Base-by-base conservation (phyloP, 208 protist genomes). In the Novymonas esmeraldas region DNA sequence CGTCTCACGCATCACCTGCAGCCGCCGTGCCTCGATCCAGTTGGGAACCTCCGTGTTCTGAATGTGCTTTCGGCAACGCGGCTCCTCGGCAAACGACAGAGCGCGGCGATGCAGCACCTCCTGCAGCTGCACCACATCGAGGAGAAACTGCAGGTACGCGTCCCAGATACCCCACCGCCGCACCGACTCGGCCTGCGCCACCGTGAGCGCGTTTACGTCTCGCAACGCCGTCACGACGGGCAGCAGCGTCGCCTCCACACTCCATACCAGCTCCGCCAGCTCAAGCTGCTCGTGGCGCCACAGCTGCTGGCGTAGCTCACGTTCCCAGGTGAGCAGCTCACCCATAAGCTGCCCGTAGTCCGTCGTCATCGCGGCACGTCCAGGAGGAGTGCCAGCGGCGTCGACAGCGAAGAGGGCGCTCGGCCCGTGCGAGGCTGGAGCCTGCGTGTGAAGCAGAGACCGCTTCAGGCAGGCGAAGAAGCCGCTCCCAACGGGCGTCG, bases 21-120 rank as follows among this genome's bases (percentile, higher is more conserved):
- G 60, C n/a, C 52, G 51, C 22, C 69, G 60, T n/a, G 69, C 42
- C 38, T 60, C 60, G 16, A 74, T 74, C 69, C 69, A 74, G 60
- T 74, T 31, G 39, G 51, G 52, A 24, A 62, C 51, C 45, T 74
- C 69, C 6, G 31, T 34, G 14, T 68, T 24, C 20, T 54, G 36
- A 24, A 74, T 52, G 7, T 18, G 44, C 45, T 34, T 66, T 28
- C 69, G 69, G 29, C 41, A 20, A 50, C 42, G 51, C 44, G 69
- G 69, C 60, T 74, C 69, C 45, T 45, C 42, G 3, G 22, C 26
- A 14, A 44, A 39, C 36, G 58, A 58, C 18, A 67, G 24, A 24
- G 42, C 38, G 16, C 69, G 69, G 28, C 69, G 69, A 44, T 74
- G 69, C 50, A 74, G 52, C 26, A 68, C 49, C 42, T 74, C 69